Evolutionary conservation across 129 eudicot species (phyloP), one percentile per base, ranked within the genome.

Genomic region (Lactuca saligna): DNA sequence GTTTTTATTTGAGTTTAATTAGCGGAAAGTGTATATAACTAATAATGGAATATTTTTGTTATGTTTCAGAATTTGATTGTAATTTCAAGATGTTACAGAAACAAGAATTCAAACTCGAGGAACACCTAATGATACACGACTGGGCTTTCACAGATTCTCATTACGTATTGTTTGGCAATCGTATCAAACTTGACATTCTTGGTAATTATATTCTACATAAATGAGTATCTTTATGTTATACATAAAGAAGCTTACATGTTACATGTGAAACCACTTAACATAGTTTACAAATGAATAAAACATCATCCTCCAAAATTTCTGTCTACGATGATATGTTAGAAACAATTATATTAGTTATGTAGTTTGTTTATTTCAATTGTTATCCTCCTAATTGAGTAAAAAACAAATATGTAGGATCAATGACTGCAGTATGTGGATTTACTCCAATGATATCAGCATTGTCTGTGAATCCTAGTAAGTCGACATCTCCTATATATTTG

Each of bases 61-160:
- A 20, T 33, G 69, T 48, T 82, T 71, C 96, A 93, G 98, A 93
- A 80, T 89, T 76, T 66, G 95, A 93, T 64, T n/a, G 73, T 37
- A 74, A 83, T 72, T 85, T 89, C 70, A 89, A 89, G 82, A 54
- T 93, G 70, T 8, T 93, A 48, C 88, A 93, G 59, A 87, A 68
- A 56, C 80, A 74, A 75, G 97, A 86, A 61, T 93, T 93, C 82
- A 75, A 11, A 59, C 85, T 93, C 46, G 82, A 88, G 3, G 97
- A 89, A 54, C 98, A 93, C 51, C 78, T 89, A 39, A 93, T 93
- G 98, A 85, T 93, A 68, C 98, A 93, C n/a, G 98, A 93, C 33
- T 93, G 98, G 98, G 96, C 91, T 50, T 89, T 93, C 76, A 93
- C 98, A 4, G 95, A 93, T 57, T 68, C 84, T 49, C 90, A 89